A percentile compares a stretch with the other conserved stretches of the same genome.
Conservation (phyloP, 768 basidiomycete genomes). For the Dendrothele bispora region DNA sequence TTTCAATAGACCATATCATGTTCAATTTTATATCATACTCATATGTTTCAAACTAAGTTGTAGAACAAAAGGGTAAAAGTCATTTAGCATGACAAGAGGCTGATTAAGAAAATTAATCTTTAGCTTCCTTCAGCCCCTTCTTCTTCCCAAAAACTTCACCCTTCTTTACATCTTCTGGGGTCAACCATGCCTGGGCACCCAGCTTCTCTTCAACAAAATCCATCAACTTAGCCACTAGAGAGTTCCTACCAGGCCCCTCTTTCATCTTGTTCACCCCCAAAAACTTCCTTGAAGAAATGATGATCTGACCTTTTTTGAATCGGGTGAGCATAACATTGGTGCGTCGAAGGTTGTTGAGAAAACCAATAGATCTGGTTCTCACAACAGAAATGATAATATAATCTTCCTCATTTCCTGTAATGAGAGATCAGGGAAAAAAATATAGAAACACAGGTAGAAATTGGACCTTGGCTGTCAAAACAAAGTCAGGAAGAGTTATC, state of each 20-base stretch:
- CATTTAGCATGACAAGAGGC: neutral
- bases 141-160: constrained; percentile 26
- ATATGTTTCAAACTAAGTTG: neutral
- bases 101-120: constrained; percentile 4
- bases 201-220: constrained; percentile 36
- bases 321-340: constrained; percentile 90
- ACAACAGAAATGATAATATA: constrained; percentile 75
- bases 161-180: constrained; percentile 34
- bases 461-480: no score
- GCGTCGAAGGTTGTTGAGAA: constrained; percentile 61
- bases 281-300: constrained; percentile 64
- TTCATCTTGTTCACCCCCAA: no score
- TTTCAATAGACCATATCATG: neutral
- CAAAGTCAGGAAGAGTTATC: constrained; percentile 5
- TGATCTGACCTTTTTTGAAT: constrained; percentile 77
- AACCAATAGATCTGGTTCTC: constrained; percentile 59
- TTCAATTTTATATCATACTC: neutral
- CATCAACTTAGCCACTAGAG: constrained; percentile 44
- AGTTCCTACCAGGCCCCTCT: constrained; percentile 45
- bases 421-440: constrained; percentile 12
- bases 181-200: constrained; percentile 39
- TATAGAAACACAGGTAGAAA: no score
- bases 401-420: constrained; percentile 79
- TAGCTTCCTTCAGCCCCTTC: constrained; percentile 3
- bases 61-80: no score